These are phyloP conservation scores for Syzygium jambos DNA, from an alignment of 345 rosid genomes.

Conservation along the genomic window DNA sequence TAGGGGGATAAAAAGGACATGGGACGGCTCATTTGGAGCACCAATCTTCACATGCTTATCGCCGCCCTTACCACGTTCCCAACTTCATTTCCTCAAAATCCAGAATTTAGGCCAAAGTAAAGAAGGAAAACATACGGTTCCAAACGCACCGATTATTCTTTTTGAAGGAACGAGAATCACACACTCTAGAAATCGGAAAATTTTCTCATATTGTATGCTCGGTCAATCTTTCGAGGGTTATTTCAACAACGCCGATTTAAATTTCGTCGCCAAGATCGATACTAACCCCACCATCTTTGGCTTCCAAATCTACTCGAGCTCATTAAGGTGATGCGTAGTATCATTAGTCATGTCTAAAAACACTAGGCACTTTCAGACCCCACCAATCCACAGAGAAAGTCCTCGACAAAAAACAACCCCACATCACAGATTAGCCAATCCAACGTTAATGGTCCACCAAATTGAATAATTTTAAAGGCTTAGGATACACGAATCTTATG, in stretches of 20 bases:
- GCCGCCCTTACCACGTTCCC: neutral
- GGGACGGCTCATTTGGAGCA: neutral
- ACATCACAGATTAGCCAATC: neutral
- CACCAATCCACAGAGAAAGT: neutral
- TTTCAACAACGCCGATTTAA: neutral
- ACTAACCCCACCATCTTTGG: neutral
- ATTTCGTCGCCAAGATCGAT: neutral
- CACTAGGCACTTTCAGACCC: neutral
- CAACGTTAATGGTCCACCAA: neutral
- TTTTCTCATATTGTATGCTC: neutral
- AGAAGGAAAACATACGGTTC: too few relatives aligned
- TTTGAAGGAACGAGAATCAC: rapidly evolving
- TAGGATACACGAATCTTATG: neutral
- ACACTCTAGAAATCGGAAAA: neutral
- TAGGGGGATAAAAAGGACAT: neutral
- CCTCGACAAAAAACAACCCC: neutral
- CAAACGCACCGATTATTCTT: neutral
- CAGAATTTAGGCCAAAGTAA: too few relatives aligned
- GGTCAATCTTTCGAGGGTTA: neutral
- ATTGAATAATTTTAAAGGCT: neutral
- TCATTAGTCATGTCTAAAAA: neutral
- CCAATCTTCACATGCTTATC: neutral
- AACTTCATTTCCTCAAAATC: neutral
- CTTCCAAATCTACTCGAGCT: neutral
- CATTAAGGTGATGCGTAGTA: neutral